Conservation (phyloP, 2,329 filamentous ascomycete species). For the Reticulascus tulasneorum region DNA sequence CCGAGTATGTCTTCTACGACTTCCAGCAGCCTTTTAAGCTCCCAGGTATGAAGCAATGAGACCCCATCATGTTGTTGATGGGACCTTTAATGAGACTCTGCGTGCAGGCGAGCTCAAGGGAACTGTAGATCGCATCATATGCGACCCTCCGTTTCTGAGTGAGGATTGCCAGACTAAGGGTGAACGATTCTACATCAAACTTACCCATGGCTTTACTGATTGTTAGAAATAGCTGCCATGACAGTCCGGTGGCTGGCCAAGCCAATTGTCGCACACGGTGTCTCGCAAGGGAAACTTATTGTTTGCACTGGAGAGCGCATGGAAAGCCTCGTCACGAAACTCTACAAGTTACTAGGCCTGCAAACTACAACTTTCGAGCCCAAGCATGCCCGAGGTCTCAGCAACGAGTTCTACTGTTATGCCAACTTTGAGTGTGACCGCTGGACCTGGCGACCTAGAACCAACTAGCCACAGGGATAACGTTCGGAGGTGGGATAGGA, state of each 20-base stretch:
- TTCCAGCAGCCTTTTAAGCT: conserved; percentile 65
- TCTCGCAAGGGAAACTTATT: conserved; percentile 45
- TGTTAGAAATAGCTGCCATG: conserved; percentile 53
- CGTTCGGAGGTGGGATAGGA: too few species aligned
- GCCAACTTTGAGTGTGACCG: conserved; percentile 67
- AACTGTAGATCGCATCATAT: conserved; percentile 64
- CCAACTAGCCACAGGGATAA: conserved; percentile 2
- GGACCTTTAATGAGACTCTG: not conserved
- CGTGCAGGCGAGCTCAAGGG: conserved; percentile 59
- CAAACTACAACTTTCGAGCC: conserved; percentile 65
- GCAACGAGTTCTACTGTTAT: conserved; percentile 79
- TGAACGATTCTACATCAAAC: conserved; percentile 25
- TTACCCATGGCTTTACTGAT: not conserved
- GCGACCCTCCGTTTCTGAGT: conserved; percentile 76
- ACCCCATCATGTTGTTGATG: not conserved
- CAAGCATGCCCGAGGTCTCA: conserved; percentile 66
- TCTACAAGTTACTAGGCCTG: conserved; percentile 64
- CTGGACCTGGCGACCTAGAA: conserved; percentile 36
- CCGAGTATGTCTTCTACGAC: conserved; percentile 72
- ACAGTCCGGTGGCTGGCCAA: conserved; percentile 71
- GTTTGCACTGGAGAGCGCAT: conserved; percentile 77
- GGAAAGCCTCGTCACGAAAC: conserved; percentile 56
- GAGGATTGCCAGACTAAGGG: conserved; percentile 78
- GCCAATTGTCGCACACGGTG: conserved; percentile 13
- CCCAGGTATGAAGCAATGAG: conserved; percentile 38